A percentile compares a stretch with the other conserved stretches of the same genome.
These are phyloP conservation scores for Linum lewisii DNA, from an alignment of 345 rosid genomes.

Conservation along the genomic window DNA sequence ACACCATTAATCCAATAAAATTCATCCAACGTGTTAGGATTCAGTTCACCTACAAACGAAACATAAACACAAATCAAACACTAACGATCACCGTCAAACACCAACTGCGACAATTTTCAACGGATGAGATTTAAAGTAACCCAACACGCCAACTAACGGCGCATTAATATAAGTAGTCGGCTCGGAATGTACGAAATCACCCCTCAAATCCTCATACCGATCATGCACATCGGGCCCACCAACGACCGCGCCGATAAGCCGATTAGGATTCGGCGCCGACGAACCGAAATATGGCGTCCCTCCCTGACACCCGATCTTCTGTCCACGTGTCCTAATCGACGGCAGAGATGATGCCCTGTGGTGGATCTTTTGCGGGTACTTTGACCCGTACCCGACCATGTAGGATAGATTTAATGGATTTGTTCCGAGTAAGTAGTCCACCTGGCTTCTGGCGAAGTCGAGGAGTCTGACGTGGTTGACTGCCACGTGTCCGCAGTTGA, in stretches of 20 bases:
- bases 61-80: no score
- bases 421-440: constrained; percentile 19
- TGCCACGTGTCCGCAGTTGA: constrained; percentile 11
- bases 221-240: constrained; percentile 6
- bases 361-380: constrained; percentile 16
- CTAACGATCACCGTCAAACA: no score
- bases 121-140: no score
- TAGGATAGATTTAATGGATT: constrained; percentile 20
- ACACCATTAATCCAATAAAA: no score
- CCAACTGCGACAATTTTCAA: no score
- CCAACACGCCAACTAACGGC: not conserved
- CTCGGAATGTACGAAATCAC: not conserved
- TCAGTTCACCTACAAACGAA: no score
- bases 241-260: constrained; percentile 17
- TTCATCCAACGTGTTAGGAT: no score
- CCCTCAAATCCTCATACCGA: not conserved
- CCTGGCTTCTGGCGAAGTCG: constrained; percentile 16
- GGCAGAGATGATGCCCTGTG: constrained; percentile 19
- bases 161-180: not conserved
- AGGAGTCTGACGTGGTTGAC: constrained; percentile 12
- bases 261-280: constrained; percentile 13
- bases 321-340: not conserved
- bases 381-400: constrained; percentile 19
- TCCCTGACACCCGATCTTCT: constrained; percentile 4
- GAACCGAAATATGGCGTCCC: constrained; percentile 13